Conservation (phyloP, 225 moss, liverwort and hornwort species). For the Anthoceros angustus region DNA sequence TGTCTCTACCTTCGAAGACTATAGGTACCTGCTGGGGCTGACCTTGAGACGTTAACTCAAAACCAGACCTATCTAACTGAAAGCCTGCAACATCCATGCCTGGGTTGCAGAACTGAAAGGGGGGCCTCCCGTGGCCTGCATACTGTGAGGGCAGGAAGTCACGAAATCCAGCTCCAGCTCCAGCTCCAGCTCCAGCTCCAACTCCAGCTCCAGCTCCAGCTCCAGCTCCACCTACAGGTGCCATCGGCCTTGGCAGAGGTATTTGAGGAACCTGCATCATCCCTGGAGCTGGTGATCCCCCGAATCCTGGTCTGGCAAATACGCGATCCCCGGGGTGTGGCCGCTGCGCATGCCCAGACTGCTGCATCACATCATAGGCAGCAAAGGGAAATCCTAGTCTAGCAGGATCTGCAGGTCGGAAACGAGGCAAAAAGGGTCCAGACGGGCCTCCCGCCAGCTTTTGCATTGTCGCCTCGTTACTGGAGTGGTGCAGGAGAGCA, state of each 20-base stretch:
- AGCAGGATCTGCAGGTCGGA: neutral
- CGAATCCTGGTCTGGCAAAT: neutral
- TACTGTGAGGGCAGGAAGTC: neutral
- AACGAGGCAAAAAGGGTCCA: neutral
- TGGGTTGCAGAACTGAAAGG: neutral
- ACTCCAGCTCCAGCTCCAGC: neutral
- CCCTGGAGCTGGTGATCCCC: neutral
- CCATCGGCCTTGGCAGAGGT: neutral
- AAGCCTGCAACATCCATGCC: neutral
- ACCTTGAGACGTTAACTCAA: no score
- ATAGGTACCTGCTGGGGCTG: neutral
- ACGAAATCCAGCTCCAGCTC: neutral
- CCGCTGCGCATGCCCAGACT: neutral
- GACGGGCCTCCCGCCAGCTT: neutral
- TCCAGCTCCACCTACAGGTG: neutral
- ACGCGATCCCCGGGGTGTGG: neutral
- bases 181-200: no score
- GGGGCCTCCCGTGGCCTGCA: conserved; percentile 3
- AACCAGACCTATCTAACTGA: neutral
- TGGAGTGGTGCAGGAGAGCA: neutral
- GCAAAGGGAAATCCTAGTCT: neutral
- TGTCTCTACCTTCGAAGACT: neutral
- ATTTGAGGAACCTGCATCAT: neutral
- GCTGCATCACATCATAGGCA: neutral
- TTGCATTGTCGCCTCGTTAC: neutral